These are phyloP conservation scores for Fusarium avenaceum DNA, from an alignment of 2,329 filamentous ascomycete genomes.

Conservation along the genomic window DNA sequence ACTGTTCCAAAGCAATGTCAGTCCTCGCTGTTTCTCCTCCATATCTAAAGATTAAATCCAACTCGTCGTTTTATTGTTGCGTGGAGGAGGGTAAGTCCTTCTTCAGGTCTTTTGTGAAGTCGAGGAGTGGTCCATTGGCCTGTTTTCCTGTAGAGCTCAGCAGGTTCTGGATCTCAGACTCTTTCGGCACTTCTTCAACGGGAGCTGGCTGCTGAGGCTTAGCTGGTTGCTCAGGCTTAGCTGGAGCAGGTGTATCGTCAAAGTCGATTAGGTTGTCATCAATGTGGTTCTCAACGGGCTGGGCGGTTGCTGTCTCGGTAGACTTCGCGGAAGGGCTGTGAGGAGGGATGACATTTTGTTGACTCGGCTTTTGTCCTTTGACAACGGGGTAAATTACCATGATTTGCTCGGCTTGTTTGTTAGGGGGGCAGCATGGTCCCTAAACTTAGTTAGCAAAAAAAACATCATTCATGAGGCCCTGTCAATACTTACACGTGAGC, in stretches of 20 bases:
- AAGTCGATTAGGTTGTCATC: conserved; percentile 69
- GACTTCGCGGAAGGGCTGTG: conserved; percentile 42
- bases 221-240: conserved; percentile 8
- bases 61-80: conserved; percentile 44
- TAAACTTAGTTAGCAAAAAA: conserved; percentile 40
- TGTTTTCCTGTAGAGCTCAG: conserved; percentile 63
- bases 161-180: conserved; percentile 59
- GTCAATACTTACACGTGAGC: conserved; percentile 77
- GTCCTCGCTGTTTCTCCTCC: conserved; percentile 22
- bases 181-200: conserved; percentile 13
- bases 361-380: conserved; percentile 75
- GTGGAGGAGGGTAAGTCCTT: conserved; percentile 59
- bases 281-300: conserved; percentile 34
- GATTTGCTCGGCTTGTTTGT: conserved; percentile 84
- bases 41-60: conserved; percentile 32
- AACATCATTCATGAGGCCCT: background rate
- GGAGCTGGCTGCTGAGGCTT: conserved; percentile 2
- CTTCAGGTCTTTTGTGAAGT: conserved; percentile 69
- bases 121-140: conserved; percentile 65
- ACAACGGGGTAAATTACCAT: conserved; percentile 88
- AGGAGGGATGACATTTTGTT: conserved; percentile 69
- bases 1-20: conserved; percentile 39
- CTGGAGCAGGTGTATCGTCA: conserved; percentile 54
- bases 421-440: conserved; percentile 63
- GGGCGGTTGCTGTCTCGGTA: conserved; percentile 35